Conservation (phyloP, 2,329 filamentous ascomycete genomes). For the Exophiala oligosperma region DNA sequence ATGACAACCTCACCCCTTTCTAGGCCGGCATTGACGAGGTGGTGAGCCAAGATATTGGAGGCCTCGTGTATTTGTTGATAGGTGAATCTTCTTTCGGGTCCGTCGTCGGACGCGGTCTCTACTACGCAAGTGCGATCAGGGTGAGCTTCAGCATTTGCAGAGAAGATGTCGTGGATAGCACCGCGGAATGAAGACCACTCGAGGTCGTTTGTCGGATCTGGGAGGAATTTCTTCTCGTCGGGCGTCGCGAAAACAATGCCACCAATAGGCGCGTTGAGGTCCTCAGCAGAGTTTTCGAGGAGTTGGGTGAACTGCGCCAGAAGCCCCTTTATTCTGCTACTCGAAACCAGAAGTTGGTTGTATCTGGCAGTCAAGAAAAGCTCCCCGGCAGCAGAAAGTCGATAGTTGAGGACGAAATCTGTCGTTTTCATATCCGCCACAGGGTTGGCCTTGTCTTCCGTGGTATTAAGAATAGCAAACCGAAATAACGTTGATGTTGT, state of each 20-base stretch:
- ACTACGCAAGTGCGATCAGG: conserved; percentile 70
- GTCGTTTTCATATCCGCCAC: conserved; percentile 44
- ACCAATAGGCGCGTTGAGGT: conserved; percentile 43
- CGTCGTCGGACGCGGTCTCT: conserved; percentile 56
- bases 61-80: conserved; percentile 86
- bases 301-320: conserved; percentile 45
- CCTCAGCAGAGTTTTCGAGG: conserved; percentile 41
- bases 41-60: conserved; percentile 76
- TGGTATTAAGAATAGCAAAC: conserved; percentile 49
- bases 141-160: conserved; percentile 58
- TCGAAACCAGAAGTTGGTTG: conserved; percentile 49
- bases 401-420: conserved; percentile 43
- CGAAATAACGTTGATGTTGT: conserved; percentile 44
- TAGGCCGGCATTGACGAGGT: conserved; percentile 72
- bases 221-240: conserved; percentile 31
- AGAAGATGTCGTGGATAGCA: conserved; percentile 46
- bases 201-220: conserved; percentile 45
- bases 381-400: conserved; percentile 30
- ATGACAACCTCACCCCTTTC: conserved; percentile 85
- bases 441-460: conserved; percentile 28
- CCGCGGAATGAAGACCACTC: conserved; percentile 48
- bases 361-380: conserved; percentile 43
- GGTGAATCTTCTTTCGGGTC: conserved; percentile 68
- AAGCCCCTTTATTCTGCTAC: conserved; percentile 44
- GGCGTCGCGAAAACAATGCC: conserved; percentile 43